Percentiles rank a stretch among this genome's conserved stretches.
Conservation (phyloP, 129 eudicot genomes). For the Oenanthe sinensis region DNA sequence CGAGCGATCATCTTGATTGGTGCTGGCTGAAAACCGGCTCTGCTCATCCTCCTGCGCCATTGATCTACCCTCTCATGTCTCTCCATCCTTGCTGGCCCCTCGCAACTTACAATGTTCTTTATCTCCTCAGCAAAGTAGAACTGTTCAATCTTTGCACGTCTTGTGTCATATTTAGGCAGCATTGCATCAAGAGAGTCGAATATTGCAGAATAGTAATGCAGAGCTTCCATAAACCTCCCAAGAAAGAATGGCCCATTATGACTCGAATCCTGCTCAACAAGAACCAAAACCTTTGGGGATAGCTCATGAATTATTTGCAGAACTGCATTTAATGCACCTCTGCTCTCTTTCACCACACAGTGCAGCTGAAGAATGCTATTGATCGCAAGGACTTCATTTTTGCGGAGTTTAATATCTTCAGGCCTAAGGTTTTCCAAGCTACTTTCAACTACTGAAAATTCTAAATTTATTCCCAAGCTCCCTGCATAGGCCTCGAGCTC, state of each 20-base stretch:
- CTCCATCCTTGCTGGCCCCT: slow-evolving; percentile 74
- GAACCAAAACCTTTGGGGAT: slow-evolving; percentile 50
- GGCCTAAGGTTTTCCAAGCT: slow-evolving; percentile 58
- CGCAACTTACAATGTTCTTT: slow-evolving; percentile 78
- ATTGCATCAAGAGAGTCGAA: slow-evolving; percentile 61
- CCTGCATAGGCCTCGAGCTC: slow-evolving; percentile 52
- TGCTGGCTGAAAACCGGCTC: slow-evolving; percentile 64
- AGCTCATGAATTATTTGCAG: slow-evolving; percentile 55
- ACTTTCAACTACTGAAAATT: slow-evolving; percentile 45
- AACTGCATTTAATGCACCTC: slow-evolving; percentile 70
- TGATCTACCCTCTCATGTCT: slow-evolving; percentile 81
- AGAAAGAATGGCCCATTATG: slow-evolving; percentile 70
- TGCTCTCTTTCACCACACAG: slow-evolving; percentile 70
- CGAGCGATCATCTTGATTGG: slow-evolving; percentile 35
- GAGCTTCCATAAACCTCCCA: slow-evolving; percentile 70
- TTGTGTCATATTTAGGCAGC: slow-evolving; percentile 62
- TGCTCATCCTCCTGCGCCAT: slow-evolving; percentile 85
- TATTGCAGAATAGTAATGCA: slow-evolving; percentile 74
- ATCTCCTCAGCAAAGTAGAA: slow-evolving; percentile 70
- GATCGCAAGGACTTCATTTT: slow-evolving; percentile 49
- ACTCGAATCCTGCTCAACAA: slow-evolving; percentile 76
- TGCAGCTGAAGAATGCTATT: slow-evolving; percentile 70
- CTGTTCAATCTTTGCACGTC: slow-evolving; percentile 60
- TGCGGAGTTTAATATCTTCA: slow-evolving; percentile 39
- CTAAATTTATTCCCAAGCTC: slow-evolving; percentile 38